These are phyloP conservation scores for Brassica rapa DNA, from an alignment of 345 rosid genomes.

Conservation along the genomic window DNA sequence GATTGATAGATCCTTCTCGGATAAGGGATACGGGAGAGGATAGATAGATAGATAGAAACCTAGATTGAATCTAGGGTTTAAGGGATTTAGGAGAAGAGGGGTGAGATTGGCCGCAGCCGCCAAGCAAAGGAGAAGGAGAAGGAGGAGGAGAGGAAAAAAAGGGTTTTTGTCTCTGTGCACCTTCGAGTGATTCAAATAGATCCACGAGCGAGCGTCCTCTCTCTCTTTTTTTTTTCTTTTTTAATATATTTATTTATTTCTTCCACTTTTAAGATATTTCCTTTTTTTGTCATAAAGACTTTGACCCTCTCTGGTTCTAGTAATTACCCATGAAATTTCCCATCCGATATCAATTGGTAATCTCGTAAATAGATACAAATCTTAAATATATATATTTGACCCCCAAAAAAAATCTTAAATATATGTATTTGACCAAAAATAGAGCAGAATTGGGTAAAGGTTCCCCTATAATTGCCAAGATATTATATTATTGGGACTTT, in stretches of 20 bases:
- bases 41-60: conserved; percentile 13
- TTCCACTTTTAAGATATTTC: conserved; percentile 32
- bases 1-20: conserved; percentile 44
- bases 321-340: background rate
- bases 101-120: conserved; percentile 50
- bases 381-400: background rate
- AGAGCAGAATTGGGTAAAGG: background rate
- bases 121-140: conserved; percentile 37
- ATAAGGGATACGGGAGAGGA: conserved; percentile 1
- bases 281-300: conserved; percentile 16
- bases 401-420: background rate
- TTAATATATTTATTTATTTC: background rate
- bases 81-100: conserved; percentile 29
- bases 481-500: background rate
- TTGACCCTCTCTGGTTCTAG: background rate
- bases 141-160: conserved; percentile 37
- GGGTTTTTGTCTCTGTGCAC: conserved; percentile 47
- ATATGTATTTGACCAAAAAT: background rate
- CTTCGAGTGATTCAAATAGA: conserved; percentile 63
- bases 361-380: background rate
- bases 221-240: background rate
- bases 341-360: background rate
- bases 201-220: conserved; percentile 40
- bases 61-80: conserved; percentile 40
- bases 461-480: background rate